Evolutionary conservation across 495 filamentous ascomycete genomes (phyloP), one percentile per base, ranked within the genome.

Genomic region (Tuber umbilicatum): DNA sequence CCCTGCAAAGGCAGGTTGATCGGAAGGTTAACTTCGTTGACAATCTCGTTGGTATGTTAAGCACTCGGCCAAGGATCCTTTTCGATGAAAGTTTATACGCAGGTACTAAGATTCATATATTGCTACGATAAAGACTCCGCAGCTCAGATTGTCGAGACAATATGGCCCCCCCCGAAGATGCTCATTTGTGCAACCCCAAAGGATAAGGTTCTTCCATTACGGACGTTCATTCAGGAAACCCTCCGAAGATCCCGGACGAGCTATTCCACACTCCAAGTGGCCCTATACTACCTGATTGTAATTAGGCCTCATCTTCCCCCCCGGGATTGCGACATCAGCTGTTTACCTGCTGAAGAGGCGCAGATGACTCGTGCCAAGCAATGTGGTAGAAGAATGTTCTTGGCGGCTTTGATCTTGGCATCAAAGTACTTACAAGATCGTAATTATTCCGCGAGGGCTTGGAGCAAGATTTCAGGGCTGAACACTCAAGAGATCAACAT

Each of bases 351-450:
- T 68, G 88, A 91, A 76, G 91, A 96, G 82, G 88, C 88, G 72
- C 88, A 91, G 70, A 86, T 88, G 35, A 89, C 85, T 80, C 92
- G 94, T 73, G 92, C 93, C 50, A 90, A 98, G 83, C 94, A 97
- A 84, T 99, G 95, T 86, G 95, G 95, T 71, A 92, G 95, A 73
- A 91, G 95, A 67, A 99, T 99, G 94, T 98, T 99, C 82, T 87
- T 99, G 73, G 92, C 96, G 23, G 95, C 95, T 81, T 97, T 98
- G 82, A 97, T 85, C 64, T 86, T 85, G 0, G 86, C 83, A 23
- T 97, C 95, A 37, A 99, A 99, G 85, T 99, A 97, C 83, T 87
- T 98, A 60, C 95, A 99, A 83, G 95, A 99, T 83, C 91, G 95
- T 68, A 99, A 98, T 84, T 99, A 94, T 84, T 98, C 96, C 12